Evolutionary conservation across 306 rosid species (phyloP).

Genomic region (Hylodesmum podocarpum): DNA sequence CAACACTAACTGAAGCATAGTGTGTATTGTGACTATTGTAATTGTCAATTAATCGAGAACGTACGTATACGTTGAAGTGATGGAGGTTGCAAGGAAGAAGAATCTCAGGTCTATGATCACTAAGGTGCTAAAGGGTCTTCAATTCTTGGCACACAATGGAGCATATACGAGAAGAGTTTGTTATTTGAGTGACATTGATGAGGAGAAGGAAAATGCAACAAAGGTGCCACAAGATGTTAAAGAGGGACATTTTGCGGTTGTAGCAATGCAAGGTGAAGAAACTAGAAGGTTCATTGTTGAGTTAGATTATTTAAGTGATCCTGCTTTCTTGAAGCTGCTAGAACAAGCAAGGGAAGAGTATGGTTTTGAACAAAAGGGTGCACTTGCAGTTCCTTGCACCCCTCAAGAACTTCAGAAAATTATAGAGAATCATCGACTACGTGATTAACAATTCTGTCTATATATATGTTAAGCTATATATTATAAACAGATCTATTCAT

Average conservation of each 20-base stretch:
- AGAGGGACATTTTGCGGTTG: slow-evolving; percentile 67
- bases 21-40: neutral
- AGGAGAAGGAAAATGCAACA: slow-evolving; percentile 12
- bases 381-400: slow-evolving; percentile 59
- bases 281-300: slow-evolving; percentile 57
- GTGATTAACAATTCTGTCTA: neutral
- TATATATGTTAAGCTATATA: neutral
- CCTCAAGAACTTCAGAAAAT: slow-evolving; percentile 61
- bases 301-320: slow-evolving; percentile 52
- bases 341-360: slow-evolving; percentile 65
- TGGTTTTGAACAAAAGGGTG: slow-evolving; percentile 71
- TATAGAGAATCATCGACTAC: slow-evolving; percentile 30
- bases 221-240: slow-evolving; percentile 45
- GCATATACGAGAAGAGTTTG: neutral
- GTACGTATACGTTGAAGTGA: neutral
- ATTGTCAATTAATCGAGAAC: neutral
- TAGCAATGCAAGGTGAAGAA: slow-evolving; percentile 64
- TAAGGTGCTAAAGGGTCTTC: slow-evolving; percentile 44
- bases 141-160: slow-evolving; percentile 27
- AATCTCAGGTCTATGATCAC: slow-evolving; percentile 39
- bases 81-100: slow-evolving; percentile 33
- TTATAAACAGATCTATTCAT: neutral
- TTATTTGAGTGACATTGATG: slow-evolving; percentile 1
- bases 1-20: slow-evolving; percentile 12
- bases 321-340: slow-evolving; percentile 56